Conservation (phyloP, 352 stramenopile genomes). For the Detonula confervacea region DNA sequence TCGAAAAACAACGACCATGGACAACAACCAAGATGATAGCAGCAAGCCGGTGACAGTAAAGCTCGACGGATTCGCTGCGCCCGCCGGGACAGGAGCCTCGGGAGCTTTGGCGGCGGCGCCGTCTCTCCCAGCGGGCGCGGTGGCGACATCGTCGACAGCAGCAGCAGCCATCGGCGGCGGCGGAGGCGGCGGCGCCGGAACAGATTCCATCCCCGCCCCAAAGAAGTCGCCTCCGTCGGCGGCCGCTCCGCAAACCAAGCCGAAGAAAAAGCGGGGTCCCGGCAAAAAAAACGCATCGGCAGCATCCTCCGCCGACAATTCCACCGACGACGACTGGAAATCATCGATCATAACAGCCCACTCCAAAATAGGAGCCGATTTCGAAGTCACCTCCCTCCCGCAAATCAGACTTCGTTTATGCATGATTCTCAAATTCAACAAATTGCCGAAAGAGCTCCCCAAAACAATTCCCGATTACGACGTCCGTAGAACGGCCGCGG, state of each 20-base stretch:
- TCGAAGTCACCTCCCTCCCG: slow-evolving; percentile 45
- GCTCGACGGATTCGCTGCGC: slow-evolving; percentile 5
- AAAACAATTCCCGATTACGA: slow-evolving; percentile 47
- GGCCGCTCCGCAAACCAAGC: background rate
- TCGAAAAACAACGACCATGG: slow-evolving; percentile 1
- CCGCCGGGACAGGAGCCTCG: slow-evolving; percentile 2
- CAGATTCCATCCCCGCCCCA: background rate
- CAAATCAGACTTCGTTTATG: slow-evolving; percentile 63
- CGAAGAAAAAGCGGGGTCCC: background rate
- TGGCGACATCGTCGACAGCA: background rate
- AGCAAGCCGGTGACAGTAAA: slow-evolving; percentile 18
- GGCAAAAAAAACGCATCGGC: background rate
- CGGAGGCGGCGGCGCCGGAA: background rate
- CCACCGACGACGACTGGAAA: background rate
- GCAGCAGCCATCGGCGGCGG: background rate
- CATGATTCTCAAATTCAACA: too few relatives aligned
- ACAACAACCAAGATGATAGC: slow-evolving; percentile 23
- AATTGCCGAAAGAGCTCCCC: slow-evolving; percentile 42
- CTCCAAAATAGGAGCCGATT: slow-evolving; percentile 26
- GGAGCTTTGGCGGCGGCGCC: background rate
- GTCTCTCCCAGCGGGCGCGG: background rate
- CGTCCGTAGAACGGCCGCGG: slow-evolving; percentile 1
- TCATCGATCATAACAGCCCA: slow-evolving; percentile 5
- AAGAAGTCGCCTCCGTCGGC: background rate
- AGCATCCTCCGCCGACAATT: background rate